Evolutionary conservation across 306 rosid genomes (phyloP), one percentile per base, ranked within the genome.

Genomic region (Cicer pinnatifidum): DNA sequence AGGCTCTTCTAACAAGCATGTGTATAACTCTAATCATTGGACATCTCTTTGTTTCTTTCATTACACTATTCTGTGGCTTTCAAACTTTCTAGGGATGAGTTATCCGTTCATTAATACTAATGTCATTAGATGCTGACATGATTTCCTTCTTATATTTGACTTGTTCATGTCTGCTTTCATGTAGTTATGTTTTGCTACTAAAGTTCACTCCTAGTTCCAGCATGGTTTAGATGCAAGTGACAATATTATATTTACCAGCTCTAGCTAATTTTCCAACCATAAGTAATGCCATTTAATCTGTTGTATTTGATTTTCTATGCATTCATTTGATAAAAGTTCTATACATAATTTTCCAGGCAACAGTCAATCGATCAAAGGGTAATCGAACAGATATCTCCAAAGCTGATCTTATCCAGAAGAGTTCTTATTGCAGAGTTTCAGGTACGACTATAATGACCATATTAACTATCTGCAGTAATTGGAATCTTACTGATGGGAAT

Each of bases 401-500:
- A 78, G 72, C 96, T 37, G 97, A 94, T 16, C 96, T 94, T 38
- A 88, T 86, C 17, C 99, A 87, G 80, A 94, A 87, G 81, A 91
- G 99, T 81, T 91, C 97, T 82, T 89, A 94, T 35, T 91, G 97
- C 85, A 89, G 89, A 82, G 97, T 94, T 73, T 79, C 91, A 84
- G 99, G 98, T 94, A 84, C 37, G 51, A 75, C 45, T 17, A 9
- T 52, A 33, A 57, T 41, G 23, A 51, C 64, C 10, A 3, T 41
- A 40, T 75, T 77, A 23, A 23, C 3, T 72, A 65, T 16, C 82
- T 60, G 46, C 44, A 39, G 69, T 72, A 58, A 63, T 33, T 77
- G 66, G 76, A 52, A 38, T 19, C 38, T 15, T 15, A 39, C 39
- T 69, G 48, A 81, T 68, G 67, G 56, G 52, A 38, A 76, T 63